phyloP scores from a whole-genome alignment of 257 asterid species.

The Solanum chaucha region DNA sequence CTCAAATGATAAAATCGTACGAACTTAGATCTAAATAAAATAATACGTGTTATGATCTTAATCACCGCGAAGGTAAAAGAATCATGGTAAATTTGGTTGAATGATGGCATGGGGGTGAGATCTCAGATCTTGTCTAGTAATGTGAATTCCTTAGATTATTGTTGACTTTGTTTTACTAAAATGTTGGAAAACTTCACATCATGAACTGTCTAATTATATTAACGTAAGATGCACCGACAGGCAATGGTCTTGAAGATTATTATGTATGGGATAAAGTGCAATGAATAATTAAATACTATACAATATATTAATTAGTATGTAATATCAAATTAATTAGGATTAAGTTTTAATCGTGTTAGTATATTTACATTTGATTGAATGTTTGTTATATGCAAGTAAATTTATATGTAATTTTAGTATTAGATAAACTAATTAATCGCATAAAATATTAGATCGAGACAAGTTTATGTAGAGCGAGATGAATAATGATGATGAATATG shows the following conservation, averaged over 20 bases:
- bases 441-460: neutral
- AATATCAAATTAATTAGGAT: neutral
- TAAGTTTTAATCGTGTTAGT: neutral
- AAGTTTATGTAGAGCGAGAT: neutral
- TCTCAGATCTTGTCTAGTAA: neutral
- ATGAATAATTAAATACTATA: neutral
- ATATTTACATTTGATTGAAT: neutral
- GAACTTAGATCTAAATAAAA: neutral
- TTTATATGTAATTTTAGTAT: neutral
- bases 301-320: neutral
- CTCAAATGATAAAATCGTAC: neutral
- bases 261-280: neutral
- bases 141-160: neutral
- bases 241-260: neutral
- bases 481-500: neutral
- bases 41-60: neutral
- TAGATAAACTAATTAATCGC: neutral
- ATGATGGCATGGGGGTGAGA: neutral
- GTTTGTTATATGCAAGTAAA: neutral
- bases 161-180: neutral
- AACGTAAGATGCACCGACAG: neutral
- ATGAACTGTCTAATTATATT: neutral
- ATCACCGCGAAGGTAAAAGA: neutral
- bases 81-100: neutral
- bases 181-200: neutral